phyloP scores from a whole-genome alignment of 139 green algal species.

The Zygnema circumcarinatum region DNA sequence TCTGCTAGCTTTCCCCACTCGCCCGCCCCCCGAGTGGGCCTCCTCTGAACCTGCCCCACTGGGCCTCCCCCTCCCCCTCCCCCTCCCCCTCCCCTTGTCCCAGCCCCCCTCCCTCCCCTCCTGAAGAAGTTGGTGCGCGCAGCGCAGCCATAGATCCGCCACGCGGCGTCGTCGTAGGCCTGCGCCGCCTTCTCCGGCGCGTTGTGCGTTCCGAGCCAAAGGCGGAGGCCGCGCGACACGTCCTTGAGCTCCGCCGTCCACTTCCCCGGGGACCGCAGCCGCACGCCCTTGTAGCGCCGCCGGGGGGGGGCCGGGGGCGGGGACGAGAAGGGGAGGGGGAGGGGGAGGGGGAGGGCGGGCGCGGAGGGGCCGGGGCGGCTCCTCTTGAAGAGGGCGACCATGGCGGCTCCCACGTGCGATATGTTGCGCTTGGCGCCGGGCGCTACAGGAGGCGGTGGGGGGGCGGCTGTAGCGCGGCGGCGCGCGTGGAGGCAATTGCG shows the following conservation, averaged over 20 bases:
- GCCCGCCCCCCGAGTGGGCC: too few species aligned
- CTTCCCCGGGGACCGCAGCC: constrained; percentile 30
- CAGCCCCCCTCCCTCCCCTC: too few species aligned
- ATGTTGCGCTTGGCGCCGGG: not conserved
- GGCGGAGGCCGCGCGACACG: constrained; percentile 76
- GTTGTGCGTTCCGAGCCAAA: constrained; percentile 95
- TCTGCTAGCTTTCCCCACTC: too few species aligned
- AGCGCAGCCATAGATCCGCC: constrained; percentile 80
- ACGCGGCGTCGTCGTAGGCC: constrained; percentile 90
- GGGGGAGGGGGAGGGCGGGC: too few species aligned
- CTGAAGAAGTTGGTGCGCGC: constrained; percentile 93
- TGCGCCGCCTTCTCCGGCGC: constrained; percentile 91
- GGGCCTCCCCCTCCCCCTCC: too few species aligned
- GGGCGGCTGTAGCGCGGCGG: not conserved
- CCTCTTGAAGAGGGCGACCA: too few species aligned
- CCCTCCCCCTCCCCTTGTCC: too few species aligned
- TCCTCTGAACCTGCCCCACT: too few species aligned
- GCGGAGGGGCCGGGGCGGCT: too few species aligned
- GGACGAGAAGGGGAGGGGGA: too few species aligned
- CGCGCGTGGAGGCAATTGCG: not conserved
- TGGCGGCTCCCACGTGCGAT: too few species aligned
- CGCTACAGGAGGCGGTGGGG: not conserved
- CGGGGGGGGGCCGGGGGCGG: too few species aligned
- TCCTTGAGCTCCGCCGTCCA: constrained; percentile 95
- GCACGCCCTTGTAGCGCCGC: constrained; percentile 36